Base-by-base conservation (phyloP, 805 yeast species). In the Wickerhamomyces canadensis region DNA sequence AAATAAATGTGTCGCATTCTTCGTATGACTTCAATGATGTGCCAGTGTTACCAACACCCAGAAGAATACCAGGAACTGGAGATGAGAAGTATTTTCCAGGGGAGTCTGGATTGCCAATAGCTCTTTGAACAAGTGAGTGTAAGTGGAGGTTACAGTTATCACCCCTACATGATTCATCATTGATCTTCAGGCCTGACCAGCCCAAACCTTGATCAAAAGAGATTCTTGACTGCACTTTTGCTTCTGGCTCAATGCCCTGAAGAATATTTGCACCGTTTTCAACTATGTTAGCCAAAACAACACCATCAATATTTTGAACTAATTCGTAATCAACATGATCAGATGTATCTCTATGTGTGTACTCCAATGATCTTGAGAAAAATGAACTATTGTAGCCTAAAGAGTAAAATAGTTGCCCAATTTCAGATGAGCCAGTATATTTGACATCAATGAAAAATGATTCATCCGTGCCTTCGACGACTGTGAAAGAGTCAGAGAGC, bases 221-320 rank as follows among this genome's bases (percentile, higher is more conserved):
- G 34, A 67, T 62, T 37, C 49, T 57, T 5, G 66, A 55, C 19
- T 51, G 45, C 17, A 56, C 37, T 9, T 35, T 24, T 5, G 45
- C 43, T 27, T 48, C 39, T 7, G 42, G 23, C 4, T 36, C 34
- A 3, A 25, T 40, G 10, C 34, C 33, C 15, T 34, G 5, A 9
- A 40, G 30, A 4, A 47, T 48, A n/a, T 38, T 41, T 29, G 36
- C 14, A 34, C 53, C 48, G 44, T 55, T 40, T 28, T 37, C 33
- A 23, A 39, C 58, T 24, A 51, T 38, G 48, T 72, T 73, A 9
- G 76, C 70, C 33, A 82, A 50, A 72, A 83, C 72, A 13, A 75
- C 69, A 9, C 88, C 89, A 41, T 80, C 84, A 15, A 78, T 64
- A 43, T 69, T 70, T 26, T 64, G 64, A 15, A 72, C 54, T 15